A percentile compares a stretch with the other conserved stretches of the same genome.
phyloP scores from a whole-genome alignment of 1,284 basidiomycete genomes.

The Ceratobasidium sp. region DNA sequence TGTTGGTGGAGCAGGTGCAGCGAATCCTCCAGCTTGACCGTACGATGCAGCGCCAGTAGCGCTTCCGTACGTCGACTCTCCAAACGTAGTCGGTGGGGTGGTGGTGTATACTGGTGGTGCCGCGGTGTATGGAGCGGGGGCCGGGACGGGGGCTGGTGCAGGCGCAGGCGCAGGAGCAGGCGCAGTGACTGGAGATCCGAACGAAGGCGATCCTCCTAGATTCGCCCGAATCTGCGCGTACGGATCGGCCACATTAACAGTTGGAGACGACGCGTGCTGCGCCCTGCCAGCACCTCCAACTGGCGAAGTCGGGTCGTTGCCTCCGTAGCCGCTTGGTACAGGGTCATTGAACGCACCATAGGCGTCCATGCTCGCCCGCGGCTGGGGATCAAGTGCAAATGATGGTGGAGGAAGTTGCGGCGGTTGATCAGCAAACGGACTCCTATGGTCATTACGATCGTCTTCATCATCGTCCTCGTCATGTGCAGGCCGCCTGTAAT shows the following conservation, averaged over 20 bases:
- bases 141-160: conserved; percentile 6
- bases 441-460: conserved; percentile 40
- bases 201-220: conserved; percentile 46
- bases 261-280: conserved; percentile 50
- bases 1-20: conserved; percentile 1
- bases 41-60: conserved; percentile 15
- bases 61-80: not conserved
- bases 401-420: conserved; percentile 39
- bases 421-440: conserved; percentile 39
- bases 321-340: conserved; percentile 69
- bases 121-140: not conserved
- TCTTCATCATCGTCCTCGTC: conserved; percentile 41
- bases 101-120: conserved; percentile 22
- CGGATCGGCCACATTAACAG: conserved; percentile 74
- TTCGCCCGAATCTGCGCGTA: conserved; percentile 76
- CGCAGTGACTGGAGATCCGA: not conserved
- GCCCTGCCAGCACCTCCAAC: conserved; percentile 61
- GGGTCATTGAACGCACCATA: conserved; percentile 89
- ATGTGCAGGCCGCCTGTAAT: conserved; percentile 17
- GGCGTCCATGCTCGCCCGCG: conserved; percentile 77
- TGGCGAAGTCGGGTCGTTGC: conserved; percentile 50
- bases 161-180: conserved; percentile 7
- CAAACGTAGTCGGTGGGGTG: conserved; percentile 7
- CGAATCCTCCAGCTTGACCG: conserved; percentile 30
- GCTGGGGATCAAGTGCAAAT: conserved; percentile 42